These are phyloP conservation scores for Kwoniella sp. DNA, from an alignment of 768 basidiomycete species.

Conservation along the genomic window DNA sequence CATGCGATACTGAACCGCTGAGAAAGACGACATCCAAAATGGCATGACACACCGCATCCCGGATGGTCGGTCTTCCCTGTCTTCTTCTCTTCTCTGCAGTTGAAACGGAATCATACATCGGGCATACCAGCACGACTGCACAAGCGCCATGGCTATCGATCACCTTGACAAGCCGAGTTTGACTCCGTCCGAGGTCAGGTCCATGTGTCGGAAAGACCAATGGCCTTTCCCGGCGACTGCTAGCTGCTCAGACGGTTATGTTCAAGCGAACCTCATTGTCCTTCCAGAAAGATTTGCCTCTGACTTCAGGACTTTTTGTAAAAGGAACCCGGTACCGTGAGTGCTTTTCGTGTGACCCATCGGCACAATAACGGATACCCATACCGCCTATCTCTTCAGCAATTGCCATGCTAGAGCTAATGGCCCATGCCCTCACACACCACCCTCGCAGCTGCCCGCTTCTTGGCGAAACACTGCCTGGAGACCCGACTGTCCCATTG, in stretches of 20 bases:
- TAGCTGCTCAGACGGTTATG: conserved; percentile 23
- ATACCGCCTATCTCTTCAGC: too few relatives aligned
- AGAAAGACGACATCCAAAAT: too few relatives aligned
- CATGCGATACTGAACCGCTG: too few relatives aligned
- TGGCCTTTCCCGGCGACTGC: conserved; percentile 23
- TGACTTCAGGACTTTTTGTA: conserved; percentile 46
- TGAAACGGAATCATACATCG: too few relatives aligned
- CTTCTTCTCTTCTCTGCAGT: too few relatives aligned
- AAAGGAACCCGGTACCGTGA: conserved; percentile 45
- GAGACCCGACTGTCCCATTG: conserved; percentile 33
- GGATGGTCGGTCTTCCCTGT: too few relatives aligned
- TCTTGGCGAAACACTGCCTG: conserved; percentile 40
- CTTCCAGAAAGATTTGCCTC: conserved; percentile 36
- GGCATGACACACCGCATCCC: too few relatives aligned
- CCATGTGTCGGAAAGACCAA: conserved; percentile 17
- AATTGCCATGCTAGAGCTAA: too few relatives aligned
- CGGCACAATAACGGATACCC: too few relatives aligned
- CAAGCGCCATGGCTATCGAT: background rate
- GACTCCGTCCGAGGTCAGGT: conserved; percentile 18
- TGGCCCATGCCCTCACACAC: too few relatives aligned
- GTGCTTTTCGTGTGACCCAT: too few relatives aligned
- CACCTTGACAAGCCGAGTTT: background rate
- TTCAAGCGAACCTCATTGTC: conserved; percentile 48
- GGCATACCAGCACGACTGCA: too few relatives aligned
- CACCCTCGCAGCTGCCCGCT: conserved; percentile 45